These are phyloP conservation scores for Candida stauntonica DNA, from an alignment of 805 yeast species.

Conservation along the genomic window DNA sequence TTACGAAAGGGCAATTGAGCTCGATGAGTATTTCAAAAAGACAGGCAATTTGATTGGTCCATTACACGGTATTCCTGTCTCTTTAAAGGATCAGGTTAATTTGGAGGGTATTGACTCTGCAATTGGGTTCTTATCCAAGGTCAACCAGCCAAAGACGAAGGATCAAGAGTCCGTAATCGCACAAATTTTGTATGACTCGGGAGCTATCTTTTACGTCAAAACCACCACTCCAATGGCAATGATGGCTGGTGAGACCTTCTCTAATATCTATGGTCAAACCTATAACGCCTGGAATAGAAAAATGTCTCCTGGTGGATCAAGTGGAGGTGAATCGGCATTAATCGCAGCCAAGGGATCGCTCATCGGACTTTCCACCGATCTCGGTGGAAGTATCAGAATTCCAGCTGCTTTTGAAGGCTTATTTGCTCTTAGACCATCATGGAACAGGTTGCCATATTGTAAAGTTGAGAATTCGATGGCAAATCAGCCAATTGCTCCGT, in stretches of 20 bases:
- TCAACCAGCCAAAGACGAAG: constrained; percentile 46
- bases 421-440: constrained; percentile 40
- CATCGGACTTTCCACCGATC: constrained; percentile 52
- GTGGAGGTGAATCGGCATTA: constrained; percentile 50
- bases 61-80: constrained; percentile 62
- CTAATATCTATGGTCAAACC: constrained; percentile 42
- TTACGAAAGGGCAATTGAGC: constrained; percentile 45
- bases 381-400: constrained; percentile 46
- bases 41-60: constrained; percentile 55
- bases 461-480: constrained; percentile 24
- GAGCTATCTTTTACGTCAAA: constrained; percentile 51
- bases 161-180: constrained; percentile 35
- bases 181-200: constrained; percentile 35
- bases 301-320: constrained; percentile 48
- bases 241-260: constrained; percentile 43
- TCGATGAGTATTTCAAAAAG: constrained; percentile 45
- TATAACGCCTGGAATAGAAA: constrained; percentile 38
- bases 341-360: constrained; percentile 39
- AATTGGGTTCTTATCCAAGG: constrained; percentile 43
- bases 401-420: constrained; percentile 42
- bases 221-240: constrained; percentile 49
- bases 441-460: constrained; percentile 35
- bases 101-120: constrained; percentile 45
- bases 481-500: constrained; percentile 20
- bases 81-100: constrained; percentile 43